Conservation (phyloP, 768 basidiomycete species). For the Leccinellum albellum region DNA sequence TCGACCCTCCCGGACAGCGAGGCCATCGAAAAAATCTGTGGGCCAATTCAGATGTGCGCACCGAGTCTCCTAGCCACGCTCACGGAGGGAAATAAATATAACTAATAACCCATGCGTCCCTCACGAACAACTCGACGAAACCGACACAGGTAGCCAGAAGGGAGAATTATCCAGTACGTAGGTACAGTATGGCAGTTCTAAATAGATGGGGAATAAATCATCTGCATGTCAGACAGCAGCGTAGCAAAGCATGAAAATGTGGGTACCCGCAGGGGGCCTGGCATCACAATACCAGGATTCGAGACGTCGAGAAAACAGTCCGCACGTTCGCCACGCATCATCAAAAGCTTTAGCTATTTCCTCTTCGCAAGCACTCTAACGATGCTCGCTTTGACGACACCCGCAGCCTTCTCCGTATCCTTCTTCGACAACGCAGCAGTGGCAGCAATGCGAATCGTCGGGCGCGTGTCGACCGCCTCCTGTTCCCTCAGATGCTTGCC, state of each 20-base stretch:
- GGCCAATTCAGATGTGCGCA: neutral
- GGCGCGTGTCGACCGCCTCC: slow-evolving; percentile 76
- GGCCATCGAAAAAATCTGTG: too few species aligned
- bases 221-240: neutral
- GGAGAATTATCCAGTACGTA: slow-evolving; percentile 8
- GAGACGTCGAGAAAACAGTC: neutral
- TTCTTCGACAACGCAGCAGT: slow-evolving; percentile 78
- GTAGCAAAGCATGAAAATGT: neutral
- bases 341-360: slow-evolving; percentile 35
- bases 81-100: neutral
- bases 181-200: slow-evolving; percentile 17
- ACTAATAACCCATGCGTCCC: neutral
- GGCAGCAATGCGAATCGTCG: slow-evolving; percentile 82
- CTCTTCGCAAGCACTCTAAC: slow-evolving; percentile 69
- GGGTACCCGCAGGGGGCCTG: neutral
- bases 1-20: too few species aligned
- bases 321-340: neutral
- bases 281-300: neutral
- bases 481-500: slow-evolving; percentile 80
- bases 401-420: slow-evolving; percentile 87
- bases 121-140: neutral
- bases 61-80: neutral
- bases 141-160: neutral
- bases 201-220: slow-evolving; percentile 32
- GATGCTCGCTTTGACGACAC: slow-evolving; percentile 67